These are phyloP conservation scores for Apiotrichum veenhuisii DNA, from an alignment of 1,284 basidiomycete species.

Conservation along the genomic window DNA sequence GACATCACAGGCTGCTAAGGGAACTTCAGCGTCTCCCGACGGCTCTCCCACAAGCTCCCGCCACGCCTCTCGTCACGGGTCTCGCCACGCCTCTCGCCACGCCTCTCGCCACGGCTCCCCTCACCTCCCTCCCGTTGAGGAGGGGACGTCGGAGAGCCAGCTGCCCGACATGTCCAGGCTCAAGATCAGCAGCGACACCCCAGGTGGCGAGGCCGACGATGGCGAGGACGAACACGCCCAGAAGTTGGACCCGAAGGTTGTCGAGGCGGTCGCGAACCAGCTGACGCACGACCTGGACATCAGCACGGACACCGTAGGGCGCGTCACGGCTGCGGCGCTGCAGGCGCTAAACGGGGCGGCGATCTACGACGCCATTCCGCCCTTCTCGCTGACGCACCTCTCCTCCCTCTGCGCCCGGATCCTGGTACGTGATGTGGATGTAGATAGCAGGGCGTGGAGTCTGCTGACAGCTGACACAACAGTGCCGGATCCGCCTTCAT, in stretches of 20 bases:
- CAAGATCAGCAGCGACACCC: background rate
- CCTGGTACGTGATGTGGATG: background rate
- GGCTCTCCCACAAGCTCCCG: no score
- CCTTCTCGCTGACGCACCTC: background rate
- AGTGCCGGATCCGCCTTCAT: background rate
- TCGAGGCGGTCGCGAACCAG: background rate
- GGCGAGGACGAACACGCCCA: background rate
- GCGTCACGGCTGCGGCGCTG: background rate
- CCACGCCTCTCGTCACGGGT: no score
- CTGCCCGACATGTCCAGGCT: no score
- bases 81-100: no score
- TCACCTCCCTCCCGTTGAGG: no score
- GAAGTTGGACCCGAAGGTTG: background rate
- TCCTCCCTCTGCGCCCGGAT: background rate
- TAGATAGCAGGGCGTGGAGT: no score
- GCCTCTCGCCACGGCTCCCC: no score
- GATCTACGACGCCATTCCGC: background rate
- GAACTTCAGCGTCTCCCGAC: no score
- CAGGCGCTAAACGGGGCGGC: background rate
- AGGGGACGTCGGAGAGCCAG: no score
- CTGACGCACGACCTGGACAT: background rate
- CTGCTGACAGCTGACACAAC: no score
- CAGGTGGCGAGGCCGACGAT: background rate
- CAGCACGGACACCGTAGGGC: background rate
- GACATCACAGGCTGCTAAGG: no score